Evolutionary conservation across 2,329 filamentous ascomycete genomes (phyloP).

Genomic region (Didymella pomorum): DNA sequence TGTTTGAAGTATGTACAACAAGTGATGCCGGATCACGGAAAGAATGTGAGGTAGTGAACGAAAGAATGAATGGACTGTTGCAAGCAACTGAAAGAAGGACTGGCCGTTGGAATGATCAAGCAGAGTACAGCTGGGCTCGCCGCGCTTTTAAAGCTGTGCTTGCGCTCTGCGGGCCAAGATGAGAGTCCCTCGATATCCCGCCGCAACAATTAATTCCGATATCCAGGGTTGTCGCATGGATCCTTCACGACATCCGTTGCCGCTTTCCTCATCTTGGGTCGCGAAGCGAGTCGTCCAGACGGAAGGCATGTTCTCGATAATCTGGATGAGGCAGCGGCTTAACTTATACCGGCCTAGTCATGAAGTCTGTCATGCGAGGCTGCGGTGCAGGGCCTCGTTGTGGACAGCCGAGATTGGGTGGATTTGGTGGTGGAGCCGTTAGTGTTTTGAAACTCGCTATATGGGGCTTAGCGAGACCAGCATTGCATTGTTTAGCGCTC

Average conservation of each 20-base stretch:
- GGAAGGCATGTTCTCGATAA: conserved; percentile 22
- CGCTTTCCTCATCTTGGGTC: conserved; percentile 17
- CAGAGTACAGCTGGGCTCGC: conserved; percentile 6
- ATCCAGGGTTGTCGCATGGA: conserved; percentile 29
- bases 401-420: conserved; percentile 32
- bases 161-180: conserved; percentile 7
- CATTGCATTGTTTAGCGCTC: conserved; percentile 27
- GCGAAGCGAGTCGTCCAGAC: conserved; percentile 23
- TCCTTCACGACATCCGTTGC: conserved; percentile 30
- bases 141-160: conserved; percentile 21
- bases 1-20: conserved; percentile 25
- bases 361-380: conserved; percentile 26
- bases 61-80: conserved; percentile 30
- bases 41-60: conserved; percentile 30
- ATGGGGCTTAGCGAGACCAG: conserved; percentile 27
- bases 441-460: conserved; percentile 33
- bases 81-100: conserved; percentile 33
- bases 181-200: conserved; percentile 9
- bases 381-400: conserved; percentile 17
- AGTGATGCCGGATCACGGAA: conserved; percentile 38
- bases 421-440: conserved; percentile 29
- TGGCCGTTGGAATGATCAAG: conserved; percentile 33
- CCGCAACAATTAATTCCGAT: conserved; percentile 29
- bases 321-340: conserved; percentile 27
- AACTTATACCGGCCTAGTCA: conserved; percentile 18